Conservation (phyloP, 805 yeast species). For the Kluyveromyces starmeri region DNA sequence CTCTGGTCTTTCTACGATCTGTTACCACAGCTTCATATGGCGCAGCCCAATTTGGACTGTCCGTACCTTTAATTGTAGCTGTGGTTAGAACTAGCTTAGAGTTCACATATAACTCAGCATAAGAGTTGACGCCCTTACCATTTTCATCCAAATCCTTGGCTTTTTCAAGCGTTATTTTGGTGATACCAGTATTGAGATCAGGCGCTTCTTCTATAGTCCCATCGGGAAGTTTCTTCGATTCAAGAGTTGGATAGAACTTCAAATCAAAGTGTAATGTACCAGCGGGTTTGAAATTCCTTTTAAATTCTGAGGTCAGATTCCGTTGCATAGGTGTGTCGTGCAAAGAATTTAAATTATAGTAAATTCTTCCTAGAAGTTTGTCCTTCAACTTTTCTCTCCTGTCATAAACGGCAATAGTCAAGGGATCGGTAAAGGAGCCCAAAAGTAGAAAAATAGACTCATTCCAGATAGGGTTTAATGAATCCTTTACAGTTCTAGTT, state of each 20-base stretch:
- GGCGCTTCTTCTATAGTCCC: conserved; percentile 83
- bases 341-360: conserved; percentile 62
- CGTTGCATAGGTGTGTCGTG: conserved; percentile 43
- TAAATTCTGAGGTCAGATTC: conserved; percentile 44
- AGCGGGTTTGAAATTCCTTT: conserved; percentile 75
- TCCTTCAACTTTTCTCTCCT: conserved; percentile 69
- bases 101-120: conserved; percentile 62
- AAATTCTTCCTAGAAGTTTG: conserved; percentile 67
- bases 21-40: conserved; percentile 59
- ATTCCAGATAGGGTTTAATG: conserved; percentile 73
- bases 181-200: conserved; percentile 89
- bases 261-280: conserved; percentile 68
- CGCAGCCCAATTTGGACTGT: conserved; percentile 58
- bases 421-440: conserved; percentile 71
- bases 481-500: conserved; percentile 60
- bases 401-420: conserved; percentile 63
- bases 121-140: conserved; percentile 51
- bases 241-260: conserved; percentile 66
- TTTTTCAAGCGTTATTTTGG: conserved; percentile 43
- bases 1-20: conserved; percentile 62
- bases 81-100: conserved; percentile 54
- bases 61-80: conserved; percentile 46
- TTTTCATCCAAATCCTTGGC: conserved; percentile 28
- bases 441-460: conserved; percentile 67
- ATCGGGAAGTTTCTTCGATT: conserved; percentile 52